These are phyloP conservation scores for Rutstroemia sp. DNA, from an alignment of 2,329 filamentous ascomycete genomes.

Conservation along the genomic window DNA sequence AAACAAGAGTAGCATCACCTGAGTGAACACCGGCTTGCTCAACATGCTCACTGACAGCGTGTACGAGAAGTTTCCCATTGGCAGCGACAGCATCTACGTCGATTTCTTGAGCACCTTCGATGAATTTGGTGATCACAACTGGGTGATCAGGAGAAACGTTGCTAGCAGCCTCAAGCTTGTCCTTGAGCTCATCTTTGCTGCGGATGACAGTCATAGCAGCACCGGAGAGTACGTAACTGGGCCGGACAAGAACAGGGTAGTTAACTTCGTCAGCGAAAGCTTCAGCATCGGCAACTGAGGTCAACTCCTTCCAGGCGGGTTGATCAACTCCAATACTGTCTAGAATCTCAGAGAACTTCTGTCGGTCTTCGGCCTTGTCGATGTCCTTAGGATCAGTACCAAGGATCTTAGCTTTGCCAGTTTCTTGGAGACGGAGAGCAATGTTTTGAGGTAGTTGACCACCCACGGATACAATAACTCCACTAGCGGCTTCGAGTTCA, in stretches of 20 bases:
- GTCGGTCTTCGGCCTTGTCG: slow-evolving; percentile 94
- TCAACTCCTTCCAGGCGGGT: slow-evolving; percentile 96
- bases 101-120: slow-evolving; percentile 92
- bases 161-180: slow-evolving; percentile 86
- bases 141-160: slow-evolving; percentile 93
- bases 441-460: slow-evolving; percentile 98
- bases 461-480: slow-evolving; percentile 91
- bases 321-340: slow-evolving; percentile 97
- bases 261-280: slow-evolving; percentile 76
- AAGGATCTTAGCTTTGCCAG: slow-evolving; percentile 80
- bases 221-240: slow-evolving; percentile 91
- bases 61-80: slow-evolving; percentile 76
- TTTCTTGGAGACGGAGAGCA: slow-evolving; percentile 85
- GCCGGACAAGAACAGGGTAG: slow-evolving; percentile 92
- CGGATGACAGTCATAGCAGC: slow-evolving; percentile 98
- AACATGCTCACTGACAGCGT: slow-evolving; percentile 91
- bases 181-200: slow-evolving; percentile 80
- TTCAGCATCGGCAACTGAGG: slow-evolving; percentile 81
- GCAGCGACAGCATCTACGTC: slow-evolving; percentile 92
- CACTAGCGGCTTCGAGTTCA: slow-evolving; percentile 76
- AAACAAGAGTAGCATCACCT: slow-evolving; percentile 88
- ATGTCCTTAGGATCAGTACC: slow-evolving; percentile 92
- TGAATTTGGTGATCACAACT: slow-evolving; percentile 97
- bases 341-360: slow-evolving; percentile 96
- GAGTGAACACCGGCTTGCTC: slow-evolving; percentile 98